Evolutionary conservation across 306 rosid species (phyloP).

Genomic region (Chamaecrista fasciculata): DNA sequence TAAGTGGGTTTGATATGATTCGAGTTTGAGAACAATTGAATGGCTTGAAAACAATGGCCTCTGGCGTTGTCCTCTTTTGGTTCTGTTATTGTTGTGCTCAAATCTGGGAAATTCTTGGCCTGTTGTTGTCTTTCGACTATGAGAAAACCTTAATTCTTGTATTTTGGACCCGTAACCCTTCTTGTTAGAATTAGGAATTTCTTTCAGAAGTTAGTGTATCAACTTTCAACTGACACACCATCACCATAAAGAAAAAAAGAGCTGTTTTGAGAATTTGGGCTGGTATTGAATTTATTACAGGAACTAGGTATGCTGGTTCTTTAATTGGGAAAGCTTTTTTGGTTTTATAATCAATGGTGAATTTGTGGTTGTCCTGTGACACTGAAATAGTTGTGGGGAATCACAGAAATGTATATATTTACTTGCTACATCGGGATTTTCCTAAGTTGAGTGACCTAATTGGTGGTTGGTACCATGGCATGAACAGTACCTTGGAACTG

Average conservation of each 20-base stretch:
- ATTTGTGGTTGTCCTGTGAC: background rate
- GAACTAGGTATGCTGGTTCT: background rate
- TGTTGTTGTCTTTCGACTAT: background rate
- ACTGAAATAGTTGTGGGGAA: background rate
- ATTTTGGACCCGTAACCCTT: too few species aligned
- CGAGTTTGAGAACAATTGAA: background rate
- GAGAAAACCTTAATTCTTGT: background rate
- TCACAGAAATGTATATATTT: background rate
- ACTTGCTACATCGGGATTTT: background rate
- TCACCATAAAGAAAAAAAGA: background rate
- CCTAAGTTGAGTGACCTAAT: background rate
- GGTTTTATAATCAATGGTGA: background rate
- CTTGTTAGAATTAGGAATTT: background rate
- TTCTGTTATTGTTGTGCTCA: background rate
- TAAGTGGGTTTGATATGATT: constrained; percentile 23
- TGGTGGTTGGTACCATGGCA: background rate
- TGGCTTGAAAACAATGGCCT: background rate
- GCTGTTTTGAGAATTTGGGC: background rate
- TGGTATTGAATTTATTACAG: constrained; percentile 25
- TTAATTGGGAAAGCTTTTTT: background rate
- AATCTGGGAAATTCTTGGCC: background rate
- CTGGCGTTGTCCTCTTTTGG: background rate
- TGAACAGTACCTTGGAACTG: background rate
- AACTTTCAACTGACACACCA: background rate
- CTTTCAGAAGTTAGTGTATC: background rate